Evolutionary conservation across 2,329 filamentous ascomycete species (phyloP), one percentile per base, ranked within the genome.

Genomic region (Colletotrichum sp.): DNA sequence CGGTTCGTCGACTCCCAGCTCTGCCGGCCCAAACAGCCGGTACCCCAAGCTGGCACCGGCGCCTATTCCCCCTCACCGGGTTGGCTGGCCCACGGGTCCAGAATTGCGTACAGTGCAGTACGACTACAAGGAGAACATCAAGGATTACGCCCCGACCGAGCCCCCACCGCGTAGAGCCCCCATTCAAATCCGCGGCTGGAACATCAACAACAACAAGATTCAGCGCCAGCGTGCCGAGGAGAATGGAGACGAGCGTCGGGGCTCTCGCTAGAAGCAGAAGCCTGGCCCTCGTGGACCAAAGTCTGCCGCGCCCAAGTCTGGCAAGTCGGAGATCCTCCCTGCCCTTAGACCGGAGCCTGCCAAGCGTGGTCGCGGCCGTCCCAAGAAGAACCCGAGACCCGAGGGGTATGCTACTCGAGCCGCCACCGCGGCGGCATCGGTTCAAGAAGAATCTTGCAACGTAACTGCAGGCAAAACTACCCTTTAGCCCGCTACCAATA

Each of bases 91-190:
- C 8, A 84, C 84, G 71, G 88, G 87, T 79, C 86, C 87, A 18
- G 90, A 92, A 78, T 85, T 92, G n/a, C 88, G 90, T 72, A 91
- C 91, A 6, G 90, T 91, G 5, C 89, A 88, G 48, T 92, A 92
- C 77, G 86, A 89, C 73, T 87, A 88, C 63, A 86, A 85, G 32
- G 87, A 89, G 77, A 88, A 90, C 24, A 91, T 92, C 80, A 92
- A 92, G 80, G 90, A 92, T 79, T 91, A 90, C 59, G 85, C 86
- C 6, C 87, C 90, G 3, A 87, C 87, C 21, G 90, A 91, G 66
- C 89, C 90, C 16, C 86, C 91, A 34, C 90, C 90, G 10, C 87
- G 87, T 64, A 89, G 88, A 18, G 90, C 90, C 0, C 90, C 90
- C 1, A 90, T 89, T 14, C 86, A 87, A 59, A 91, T 92, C 36